Evolutionary conservation across 2,329 filamentous ascomycete genomes (phyloP).

Genomic region (Talaromyces albobiverticillius): DNA sequence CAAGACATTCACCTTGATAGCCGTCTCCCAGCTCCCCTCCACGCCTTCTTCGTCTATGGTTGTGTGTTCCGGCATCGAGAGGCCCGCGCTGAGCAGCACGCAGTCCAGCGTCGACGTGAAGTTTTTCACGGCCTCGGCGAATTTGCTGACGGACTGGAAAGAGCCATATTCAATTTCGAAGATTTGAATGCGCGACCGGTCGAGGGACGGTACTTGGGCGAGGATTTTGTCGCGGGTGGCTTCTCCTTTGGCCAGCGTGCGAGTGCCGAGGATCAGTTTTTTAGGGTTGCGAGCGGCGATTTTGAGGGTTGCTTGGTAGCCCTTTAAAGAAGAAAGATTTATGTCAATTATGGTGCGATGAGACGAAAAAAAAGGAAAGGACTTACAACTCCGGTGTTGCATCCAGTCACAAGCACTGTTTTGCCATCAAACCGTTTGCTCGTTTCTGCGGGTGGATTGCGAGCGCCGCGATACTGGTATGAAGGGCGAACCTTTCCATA

Average conservation of each 20-base stretch:
- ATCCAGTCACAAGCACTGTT: conserved; percentile 11
- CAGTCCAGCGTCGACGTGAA: conserved; percentile 5
- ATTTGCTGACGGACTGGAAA: conserved; percentile 8
- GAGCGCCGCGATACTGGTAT: conserved; percentile 2
- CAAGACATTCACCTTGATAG: conserved; percentile 12
- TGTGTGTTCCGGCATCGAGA: background rate
- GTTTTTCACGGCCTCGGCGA: conserved; percentile 9
- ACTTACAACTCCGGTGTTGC: conserved; percentile 9
- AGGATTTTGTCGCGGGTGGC: conserved; percentile 6
- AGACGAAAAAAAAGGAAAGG: background rate
- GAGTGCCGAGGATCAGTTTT: conserved; percentile 13
- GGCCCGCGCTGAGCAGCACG: conserved; percentile 12
- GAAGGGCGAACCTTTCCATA: background rate
- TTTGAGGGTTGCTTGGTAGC: conserved; percentile 10
- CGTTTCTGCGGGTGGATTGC: conserved; percentile 11
- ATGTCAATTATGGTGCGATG: background rate
- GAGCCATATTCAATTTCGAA: conserved; percentile 8
- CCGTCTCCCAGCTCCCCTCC: conserved; percentile 6
- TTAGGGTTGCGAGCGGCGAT: conserved; percentile 8
- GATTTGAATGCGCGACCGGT: background rate
- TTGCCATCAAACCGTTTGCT: conserved; percentile 9
- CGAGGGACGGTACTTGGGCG: background rate
- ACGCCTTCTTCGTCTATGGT: background rate
- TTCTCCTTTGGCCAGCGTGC: conserved; percentile 10
- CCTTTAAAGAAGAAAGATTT: background rate